Conservation (phyloP, 176 grass and related monocot genomes). For the Phoenix dactylifera region DNA sequence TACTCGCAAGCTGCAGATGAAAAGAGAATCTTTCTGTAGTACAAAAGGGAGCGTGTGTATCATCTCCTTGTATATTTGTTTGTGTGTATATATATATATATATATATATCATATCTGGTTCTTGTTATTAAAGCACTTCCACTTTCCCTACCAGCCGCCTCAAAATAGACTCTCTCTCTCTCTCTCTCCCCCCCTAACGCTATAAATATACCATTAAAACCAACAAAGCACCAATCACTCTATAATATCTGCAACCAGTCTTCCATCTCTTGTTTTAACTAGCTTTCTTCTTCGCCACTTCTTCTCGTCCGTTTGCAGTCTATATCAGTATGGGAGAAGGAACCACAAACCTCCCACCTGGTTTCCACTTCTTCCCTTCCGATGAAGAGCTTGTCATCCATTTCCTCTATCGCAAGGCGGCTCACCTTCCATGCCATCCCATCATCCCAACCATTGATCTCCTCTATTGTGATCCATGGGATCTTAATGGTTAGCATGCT, state of each 20-base stretch:
- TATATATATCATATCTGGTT: no score
- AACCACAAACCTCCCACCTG: conserved; percentile 61
- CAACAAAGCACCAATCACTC: no score
- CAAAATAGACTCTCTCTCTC: conserved; percentile 30
- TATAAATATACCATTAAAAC: conserved; percentile 39
- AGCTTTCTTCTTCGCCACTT: conserved; percentile 14
- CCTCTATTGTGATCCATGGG: conserved; percentile 71
- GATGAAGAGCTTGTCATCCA: conserved; percentile 88
- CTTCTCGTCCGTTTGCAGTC: conserved; percentile 19
- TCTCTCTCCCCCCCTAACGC: conserved; percentile 1
- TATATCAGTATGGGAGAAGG: conserved; percentile 42
- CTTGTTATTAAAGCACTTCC: no score
- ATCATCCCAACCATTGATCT: conserved; percentile 59
- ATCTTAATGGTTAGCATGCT: conserved; percentile 45
- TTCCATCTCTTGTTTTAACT: no score
- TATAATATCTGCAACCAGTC: no score
- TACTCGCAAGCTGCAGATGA: no score
- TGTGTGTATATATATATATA: no score
- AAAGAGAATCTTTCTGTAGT: no score
- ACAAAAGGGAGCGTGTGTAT: no score
- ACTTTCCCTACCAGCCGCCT: conserved; percentile 24
- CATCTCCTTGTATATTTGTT: no score
- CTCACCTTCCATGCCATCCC: conserved; percentile 50
- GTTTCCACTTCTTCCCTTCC: conserved; percentile 90
- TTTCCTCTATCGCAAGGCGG: conserved; percentile 73